Percentiles rank a stretch among this genome's conserved stretches.
Evolutionary conservation across 345 rosid species (phyloP).

Genomic region (Aethionema arabicum): DNA sequence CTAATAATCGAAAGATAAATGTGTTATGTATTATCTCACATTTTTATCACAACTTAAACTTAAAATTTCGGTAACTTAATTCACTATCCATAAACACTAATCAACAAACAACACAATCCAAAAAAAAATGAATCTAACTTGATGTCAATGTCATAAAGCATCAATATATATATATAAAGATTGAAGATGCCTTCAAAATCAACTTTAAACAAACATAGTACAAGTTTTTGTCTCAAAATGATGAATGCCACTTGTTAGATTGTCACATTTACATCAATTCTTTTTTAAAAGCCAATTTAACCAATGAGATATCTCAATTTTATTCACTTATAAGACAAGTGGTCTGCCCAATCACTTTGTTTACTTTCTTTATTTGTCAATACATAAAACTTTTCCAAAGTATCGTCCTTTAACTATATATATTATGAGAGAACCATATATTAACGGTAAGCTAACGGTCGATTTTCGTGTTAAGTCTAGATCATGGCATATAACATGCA

Average conservation of each 20-base stretch:
- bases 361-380: conserved; percentile 1
- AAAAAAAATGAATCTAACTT: not conserved
- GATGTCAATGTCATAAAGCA: conserved; percentile 26
- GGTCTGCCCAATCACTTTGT: conserved; percentile 7
- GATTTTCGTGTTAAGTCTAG: too few relatives aligned
- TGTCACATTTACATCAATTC: conserved; percentile 28
- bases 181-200: conserved; percentile 26
- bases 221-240: conserved; percentile 30
- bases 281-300: conserved; percentile 25
- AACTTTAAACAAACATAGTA: conserved; percentile 33
- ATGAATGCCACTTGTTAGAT: conserved; percentile 36
- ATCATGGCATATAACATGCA: not conserved
- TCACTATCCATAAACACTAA: not conserved
- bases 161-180: conserved; percentile 6
- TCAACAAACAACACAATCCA: not conserved
- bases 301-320: conserved; percentile 24
- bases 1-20: not conserved
- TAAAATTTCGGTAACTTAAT: not conserved
- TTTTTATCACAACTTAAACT: too few relatives aligned
- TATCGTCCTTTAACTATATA: conserved; percentile 5
- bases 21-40: too few relatives aligned
- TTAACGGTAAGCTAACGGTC: too few relatives aligned
- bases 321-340: not conserved
- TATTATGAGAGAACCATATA: too few relatives aligned
- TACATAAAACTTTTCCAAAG: not conserved